Evolutionary conservation across 306 rosid genomes (phyloP).

Genomic region (Clitoria ternatea): DNA sequence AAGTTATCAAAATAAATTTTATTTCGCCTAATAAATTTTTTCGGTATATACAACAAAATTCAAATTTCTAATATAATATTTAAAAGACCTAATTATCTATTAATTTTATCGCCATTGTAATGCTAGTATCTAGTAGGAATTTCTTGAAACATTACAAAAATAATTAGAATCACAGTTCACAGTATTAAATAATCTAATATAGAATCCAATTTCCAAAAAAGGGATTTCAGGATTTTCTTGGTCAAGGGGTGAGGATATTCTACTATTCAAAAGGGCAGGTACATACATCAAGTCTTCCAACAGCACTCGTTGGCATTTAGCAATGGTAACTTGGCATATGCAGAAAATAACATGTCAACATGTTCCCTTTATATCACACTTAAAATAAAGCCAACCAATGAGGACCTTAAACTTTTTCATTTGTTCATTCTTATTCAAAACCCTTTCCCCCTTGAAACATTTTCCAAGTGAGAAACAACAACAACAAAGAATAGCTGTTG

Average conservation of each 20-base stretch:
- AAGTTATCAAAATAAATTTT: too few relatives aligned
- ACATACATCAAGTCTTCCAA: not conserved
- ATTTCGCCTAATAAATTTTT: too few relatives aligned
- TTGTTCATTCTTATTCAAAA: conserved; percentile 13
- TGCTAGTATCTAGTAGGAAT: not conserved
- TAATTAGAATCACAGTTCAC: not conserved
- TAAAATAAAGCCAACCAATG: conserved; percentile 24
- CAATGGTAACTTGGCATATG: not conserved
- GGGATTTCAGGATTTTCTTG: not conserved
- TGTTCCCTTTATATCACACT: not conserved
- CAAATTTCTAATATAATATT: too few relatives aligned
- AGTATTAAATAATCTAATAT: not conserved
- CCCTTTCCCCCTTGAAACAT: not conserved
- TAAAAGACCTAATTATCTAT: too few relatives aligned
- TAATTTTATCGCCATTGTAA: too few relatives aligned
- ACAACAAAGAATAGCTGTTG: not conserved
- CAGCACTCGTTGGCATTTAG: not conserved
- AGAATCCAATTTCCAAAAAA: not conserved
- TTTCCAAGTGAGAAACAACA: conserved; percentile 6
- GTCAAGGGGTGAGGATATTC: not conserved
- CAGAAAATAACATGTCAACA: not conserved
- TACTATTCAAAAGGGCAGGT: not conserved
- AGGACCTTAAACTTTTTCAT: conserved; percentile 25
- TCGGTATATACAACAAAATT: too few relatives aligned
- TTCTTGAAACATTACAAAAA: conserved; percentile 4